Base-by-base conservation (phyloP, 495 filamentous ascomycete species). In the Penicillium argentinense region DNA sequence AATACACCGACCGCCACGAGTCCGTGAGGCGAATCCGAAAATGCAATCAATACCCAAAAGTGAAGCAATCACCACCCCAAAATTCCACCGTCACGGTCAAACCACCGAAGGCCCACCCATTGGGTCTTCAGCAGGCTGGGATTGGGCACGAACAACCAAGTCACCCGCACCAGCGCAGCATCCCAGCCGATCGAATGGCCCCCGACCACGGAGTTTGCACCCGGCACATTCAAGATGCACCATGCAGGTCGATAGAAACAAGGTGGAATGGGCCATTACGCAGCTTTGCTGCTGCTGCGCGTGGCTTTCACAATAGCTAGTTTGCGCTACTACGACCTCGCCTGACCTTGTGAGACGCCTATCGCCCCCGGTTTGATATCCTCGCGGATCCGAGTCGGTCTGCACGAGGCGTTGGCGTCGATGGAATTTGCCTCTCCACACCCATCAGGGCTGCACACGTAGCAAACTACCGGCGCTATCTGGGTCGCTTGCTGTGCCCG, bases 381-480 rank as follows among this genome's bases (percentile, higher is more conserved):
- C 42, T 17, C 17, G 38, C n/a, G 25, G 19, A 43, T 50, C 26
- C 27, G 38, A 54, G 45, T 53, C 49, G 54, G 54, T 52, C 49
- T 57, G 49, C 25, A 18, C 39, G 39, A 40, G 39, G 41, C 45
- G 53, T 30, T 51, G 57, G 43, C 55, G 62, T 54, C 45, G 52
- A 53, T 58, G 55, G 57, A 45, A 41, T 37, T 29, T 21, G 39
- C 9, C 25, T 33, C 25, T 33, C 40, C 38, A 45, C 46, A 55
- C 60, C 59, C 60, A 59, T 62, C 56, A 66, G 49, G 39, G 47
- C 52, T 63, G 64, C 59, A 62, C 62, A 70, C 68, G 67, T 68
- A 67, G 66, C 64, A 54, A 36, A 42, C 49, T 44, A 55, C 29
- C 37, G 27, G 45, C 40, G 50, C 55, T 51, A 60, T 51, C 56